phyloP scores from a whole-genome alignment of 1,284 basidiomycete species.

The Rhodotorula sp. region DNA sequence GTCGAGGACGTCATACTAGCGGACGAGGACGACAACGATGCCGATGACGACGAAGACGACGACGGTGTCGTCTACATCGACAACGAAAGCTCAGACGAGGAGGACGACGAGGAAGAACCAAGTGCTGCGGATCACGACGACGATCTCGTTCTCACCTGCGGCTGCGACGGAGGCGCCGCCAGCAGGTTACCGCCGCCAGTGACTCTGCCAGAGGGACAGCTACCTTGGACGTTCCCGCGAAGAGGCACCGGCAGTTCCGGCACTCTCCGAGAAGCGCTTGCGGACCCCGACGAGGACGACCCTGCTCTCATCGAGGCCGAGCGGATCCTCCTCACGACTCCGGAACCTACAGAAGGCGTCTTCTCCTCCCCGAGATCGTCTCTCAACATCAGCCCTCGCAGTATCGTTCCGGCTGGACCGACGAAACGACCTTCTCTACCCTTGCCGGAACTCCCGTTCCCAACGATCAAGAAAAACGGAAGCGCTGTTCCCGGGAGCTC shows the following conservation, averaged over 20 bases:
- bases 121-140: not conserved
- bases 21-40: not conserved
- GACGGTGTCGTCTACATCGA: not conserved
- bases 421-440: not conserved
- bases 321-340: not conserved
- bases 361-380: not conserved
- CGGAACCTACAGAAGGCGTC: not conserved
- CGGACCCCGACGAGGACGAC: not conserved
- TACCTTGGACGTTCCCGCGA: not conserved
- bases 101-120: not conserved
- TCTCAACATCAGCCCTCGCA: too few species aligned
- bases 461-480: not conserved
- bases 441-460: not conserved
- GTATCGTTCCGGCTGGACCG: too few species aligned
- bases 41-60: not conserved
- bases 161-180: not conserved
- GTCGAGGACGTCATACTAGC: not conserved
- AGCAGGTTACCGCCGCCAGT: not conserved
- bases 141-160: not conserved
- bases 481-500: not conserved
- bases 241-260: not conserved
- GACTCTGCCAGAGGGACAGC: not conserved
- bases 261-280: too few species aligned
- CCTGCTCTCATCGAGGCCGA: slow-evolving; percentile 3
- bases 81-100: not conserved